A percentile compares a stretch with the other conserved stretches of the same genome.
phyloP scores from a whole-genome alignment of 371 early-diverging fungal species.

The Fennellomyces sp. region DNA sequence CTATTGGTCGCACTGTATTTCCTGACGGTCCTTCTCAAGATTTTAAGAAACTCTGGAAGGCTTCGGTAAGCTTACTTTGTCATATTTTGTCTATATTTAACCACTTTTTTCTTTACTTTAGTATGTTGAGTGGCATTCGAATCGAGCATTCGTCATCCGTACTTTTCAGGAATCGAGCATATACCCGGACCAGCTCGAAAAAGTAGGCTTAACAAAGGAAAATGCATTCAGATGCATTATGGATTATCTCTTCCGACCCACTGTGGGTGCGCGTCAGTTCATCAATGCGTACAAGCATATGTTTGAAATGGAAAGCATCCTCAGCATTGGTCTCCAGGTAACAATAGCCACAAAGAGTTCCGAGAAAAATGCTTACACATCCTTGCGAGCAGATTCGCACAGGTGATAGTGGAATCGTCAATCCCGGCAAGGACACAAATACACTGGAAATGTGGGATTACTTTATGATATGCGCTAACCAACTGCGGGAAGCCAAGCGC shows the following conservation, averaged over 20 bases:
- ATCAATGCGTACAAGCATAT: conserved; percentile 44
- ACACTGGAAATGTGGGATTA: conserved; percentile 44
- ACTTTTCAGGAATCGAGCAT: conserved; percentile 37
- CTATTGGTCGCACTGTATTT: conserved; percentile 26
- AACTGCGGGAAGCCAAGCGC: conserved; percentile 35
- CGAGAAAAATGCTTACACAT: too few species aligned
- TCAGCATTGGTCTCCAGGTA: conserved; percentile 48
- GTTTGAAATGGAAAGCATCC: conserved; percentile 46
- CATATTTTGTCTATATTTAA: background rate
- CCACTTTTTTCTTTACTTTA: conserved; percentile 7
- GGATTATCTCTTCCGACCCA: conserved; percentile 51
- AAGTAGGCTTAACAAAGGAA: conserved; percentile 43
- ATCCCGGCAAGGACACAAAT: conserved; percentile 41
- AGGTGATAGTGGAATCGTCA: conserved; percentile 42
- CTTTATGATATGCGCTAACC: conserved; percentile 49
- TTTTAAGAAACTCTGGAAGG: conserved; percentile 45
- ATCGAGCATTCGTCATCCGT: conserved; percentile 50
- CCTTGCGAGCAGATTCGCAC: conserved; percentile 49
- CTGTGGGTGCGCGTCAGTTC: conserved; percentile 46
- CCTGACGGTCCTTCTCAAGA: conserved; percentile 46
- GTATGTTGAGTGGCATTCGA: conserved; percentile 45
- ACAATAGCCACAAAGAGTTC: too few species aligned
- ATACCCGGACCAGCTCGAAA: conserved; percentile 26
- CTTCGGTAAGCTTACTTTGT: conserved; percentile 28
- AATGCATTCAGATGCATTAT: conserved; percentile 48